phyloP scores from a whole-genome alignment of 192 early-diverging fungal species.

The Podila verticillata region DNA sequence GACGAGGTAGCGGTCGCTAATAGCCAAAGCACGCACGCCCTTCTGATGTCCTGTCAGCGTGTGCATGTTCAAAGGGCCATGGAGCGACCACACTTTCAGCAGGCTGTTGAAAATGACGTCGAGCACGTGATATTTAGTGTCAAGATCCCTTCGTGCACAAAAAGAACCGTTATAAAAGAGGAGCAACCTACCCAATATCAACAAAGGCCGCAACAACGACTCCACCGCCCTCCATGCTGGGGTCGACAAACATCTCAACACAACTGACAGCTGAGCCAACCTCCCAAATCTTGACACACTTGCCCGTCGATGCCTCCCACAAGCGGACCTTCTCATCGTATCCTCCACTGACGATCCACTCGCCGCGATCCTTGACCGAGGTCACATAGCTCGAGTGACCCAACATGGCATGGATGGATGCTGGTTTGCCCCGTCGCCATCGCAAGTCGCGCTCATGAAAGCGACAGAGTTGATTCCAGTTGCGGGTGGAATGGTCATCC shows the following conservation, averaged over 20 bases:
- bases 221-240: constrained; percentile 23
- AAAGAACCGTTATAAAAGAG: neutral
- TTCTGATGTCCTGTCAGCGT: constrained; percentile 41
- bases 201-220: constrained; percentile 46
- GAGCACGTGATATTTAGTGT: too few relatives aligned
- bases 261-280: constrained; percentile 42
- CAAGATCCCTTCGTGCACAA: too few relatives aligned
- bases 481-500: neutral
- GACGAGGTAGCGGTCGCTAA: constrained; percentile 35
- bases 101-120: constrained; percentile 6
- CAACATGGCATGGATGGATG: constrained; percentile 12
- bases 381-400: constrained; percentile 46
- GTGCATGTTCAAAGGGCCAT: constrained; percentile 30
- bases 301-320: constrained; percentile 41
- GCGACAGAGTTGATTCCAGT: constrained; percentile 43
- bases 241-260: constrained; percentile 28
- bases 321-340: constrained; percentile 51
- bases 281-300: constrained; percentile 47
- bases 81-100: constrained; percentile 40
- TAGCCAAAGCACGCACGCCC: constrained; percentile 35
- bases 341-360: constrained; percentile 44
- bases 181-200: constrained; percentile 39
- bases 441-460: constrained; percentile 25
- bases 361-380: constrained; percentile 22
- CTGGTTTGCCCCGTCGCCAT: constrained; percentile 21